Base-by-base conservation (phyloP, 306 rosid species). In the Arachis hypogaea region DNA sequence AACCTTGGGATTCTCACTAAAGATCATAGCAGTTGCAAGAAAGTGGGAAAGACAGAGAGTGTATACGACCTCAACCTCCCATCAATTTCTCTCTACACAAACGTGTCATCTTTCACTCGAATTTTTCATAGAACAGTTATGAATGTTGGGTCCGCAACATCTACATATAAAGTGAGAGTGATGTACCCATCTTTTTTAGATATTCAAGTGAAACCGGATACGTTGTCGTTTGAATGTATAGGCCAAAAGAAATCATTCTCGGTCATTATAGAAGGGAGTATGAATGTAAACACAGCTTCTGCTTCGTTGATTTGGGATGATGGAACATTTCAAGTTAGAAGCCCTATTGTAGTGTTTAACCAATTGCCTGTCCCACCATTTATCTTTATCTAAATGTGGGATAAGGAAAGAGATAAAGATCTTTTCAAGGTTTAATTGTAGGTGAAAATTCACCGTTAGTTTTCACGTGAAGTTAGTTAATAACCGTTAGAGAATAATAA, bases 51-150 rank as follows among this genome's bases (percentile, higher is more conserved):
- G 0, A 62, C 40, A 6, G 47, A 2, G 28, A 56, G 42, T 9
- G 64, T 14, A 2, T 45, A 55, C 7, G 78, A 86, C 40, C 12
- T 90, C 5, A 90, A 85, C 36, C 83, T 85, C n/a, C 96, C 92
- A 59, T 78, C 90, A 3, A 74, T 86, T 50, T 81, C 87, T 2
- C 52, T 85, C 11, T 30, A 18, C 4, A 41, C 11, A 7, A 9
- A 61, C 5, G 2, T 0, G 0, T 9, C 28, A 18, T 7, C 41
- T 44, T 44, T 29, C 2, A 5, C 42, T 2, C 14, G 3, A n/a
- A n/a, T 16, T 69, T 80, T 22, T 18, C 56, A 57, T 3, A 69
- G 84, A 65, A 74, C 69, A 2, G 74, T 69, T 36, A 81, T 72
- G 29, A 71, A 82, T 9, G 77, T 73, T n/a, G 80, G 73, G n/a